Conservation (phyloP, 2,329 filamentous ascomycete genomes). For the Trichoderma harzianum region DNA sequence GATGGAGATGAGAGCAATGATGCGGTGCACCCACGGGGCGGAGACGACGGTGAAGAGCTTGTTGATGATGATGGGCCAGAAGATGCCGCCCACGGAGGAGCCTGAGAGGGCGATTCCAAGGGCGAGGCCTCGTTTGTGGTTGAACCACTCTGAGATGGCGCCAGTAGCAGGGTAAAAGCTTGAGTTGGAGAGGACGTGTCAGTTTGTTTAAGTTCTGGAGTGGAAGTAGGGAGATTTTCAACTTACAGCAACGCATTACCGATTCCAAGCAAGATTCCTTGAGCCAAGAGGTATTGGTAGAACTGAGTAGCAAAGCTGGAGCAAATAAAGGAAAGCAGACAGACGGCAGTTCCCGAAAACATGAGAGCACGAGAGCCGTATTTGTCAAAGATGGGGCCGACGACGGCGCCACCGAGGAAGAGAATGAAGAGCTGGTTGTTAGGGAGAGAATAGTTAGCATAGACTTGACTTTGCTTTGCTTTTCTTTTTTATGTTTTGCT, state of each 20-base stretch:
- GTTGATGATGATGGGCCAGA: slow-evolving; percentile 30
- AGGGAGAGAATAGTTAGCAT: neutral
- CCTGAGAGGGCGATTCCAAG: slow-evolving; percentile 32
- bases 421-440: slow-evolving; percentile 36
- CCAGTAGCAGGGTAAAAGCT: slow-evolving; percentile 33
- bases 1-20: slow-evolving; percentile 24
- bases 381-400: slow-evolving; percentile 40
- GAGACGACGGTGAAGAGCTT: slow-evolving; percentile 18
- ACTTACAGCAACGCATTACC: slow-evolving; percentile 37
- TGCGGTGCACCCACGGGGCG: slow-evolving; percentile 22
- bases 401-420: slow-evolving; percentile 36
- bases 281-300: slow-evolving; percentile 38
- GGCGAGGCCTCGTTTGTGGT: slow-evolving; percentile 29
- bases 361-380: slow-evolving; percentile 37
- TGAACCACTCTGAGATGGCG: slow-evolving; percentile 33
- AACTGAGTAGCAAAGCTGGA: slow-evolving; percentile 32
- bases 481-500: neutral
- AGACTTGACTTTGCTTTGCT: neutral
- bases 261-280: slow-evolving; percentile 41
- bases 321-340: slow-evolving; percentile 38
- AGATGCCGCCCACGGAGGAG: slow-evolving; percentile 31
- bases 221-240: neutral
- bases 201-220: neutral
- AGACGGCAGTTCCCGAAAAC: slow-evolving; percentile 33
- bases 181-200: neutral